These are phyloP conservation scores for Flaveria trinervia DNA, from an alignment of 129 eudicot genomes.

Conservation along the genomic window DNA sequence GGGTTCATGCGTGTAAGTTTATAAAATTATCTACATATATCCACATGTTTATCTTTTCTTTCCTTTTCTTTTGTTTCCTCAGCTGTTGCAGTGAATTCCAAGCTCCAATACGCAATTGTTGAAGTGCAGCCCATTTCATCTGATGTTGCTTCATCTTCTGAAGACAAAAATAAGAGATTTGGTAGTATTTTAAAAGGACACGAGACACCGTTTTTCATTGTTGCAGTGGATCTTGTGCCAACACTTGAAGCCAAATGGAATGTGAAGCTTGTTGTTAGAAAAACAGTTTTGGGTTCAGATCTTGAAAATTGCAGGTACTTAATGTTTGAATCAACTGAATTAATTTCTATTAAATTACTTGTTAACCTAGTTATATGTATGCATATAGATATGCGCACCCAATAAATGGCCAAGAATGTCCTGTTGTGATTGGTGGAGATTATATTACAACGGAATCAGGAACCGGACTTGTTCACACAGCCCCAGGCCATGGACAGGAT, in stretches of 20 bases:
- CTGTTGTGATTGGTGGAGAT: slow-evolving; percentile 95
- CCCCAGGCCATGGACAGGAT: slow-evolving; percentile 99
- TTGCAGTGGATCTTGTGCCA: slow-evolving; percentile 81
- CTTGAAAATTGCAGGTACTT: slow-evolving; percentile 84
- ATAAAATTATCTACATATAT: slow-evolving; percentile 10
- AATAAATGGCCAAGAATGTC: slow-evolving; percentile 78
- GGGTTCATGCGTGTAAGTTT: slow-evolving; percentile 9
- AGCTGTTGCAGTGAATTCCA: slow-evolving; percentile 96
- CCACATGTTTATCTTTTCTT: slow-evolving; percentile 24
- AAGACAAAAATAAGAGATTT: slow-evolving; percentile 47
- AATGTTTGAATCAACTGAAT: slow-evolving; percentile 12
- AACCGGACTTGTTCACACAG: slow-evolving; percentile 98
- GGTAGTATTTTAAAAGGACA: slow-evolving; percentile 62
- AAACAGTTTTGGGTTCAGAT: slow-evolving; percentile 72
- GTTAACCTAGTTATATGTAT: slow-evolving; percentile 3
- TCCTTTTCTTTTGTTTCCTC: slow-evolving; percentile 23
- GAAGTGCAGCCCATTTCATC: slow-evolving; percentile 51
- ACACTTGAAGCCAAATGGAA: slow-evolving; percentile 86
- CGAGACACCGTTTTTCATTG: slow-evolving; percentile 57
- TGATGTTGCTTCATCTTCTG: slow-evolving; percentile 53
- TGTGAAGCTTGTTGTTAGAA: slow-evolving; percentile 61
- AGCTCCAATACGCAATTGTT: slow-evolving; percentile 82
- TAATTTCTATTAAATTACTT: neutral
- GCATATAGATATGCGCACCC: slow-evolving; percentile 75
- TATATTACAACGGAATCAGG: slow-evolving; percentile 98